These are phyloP conservation scores for Theobroma grandiflorum DNA, from an alignment of 441 rosid genomes.

Conservation along the genomic window DNA sequence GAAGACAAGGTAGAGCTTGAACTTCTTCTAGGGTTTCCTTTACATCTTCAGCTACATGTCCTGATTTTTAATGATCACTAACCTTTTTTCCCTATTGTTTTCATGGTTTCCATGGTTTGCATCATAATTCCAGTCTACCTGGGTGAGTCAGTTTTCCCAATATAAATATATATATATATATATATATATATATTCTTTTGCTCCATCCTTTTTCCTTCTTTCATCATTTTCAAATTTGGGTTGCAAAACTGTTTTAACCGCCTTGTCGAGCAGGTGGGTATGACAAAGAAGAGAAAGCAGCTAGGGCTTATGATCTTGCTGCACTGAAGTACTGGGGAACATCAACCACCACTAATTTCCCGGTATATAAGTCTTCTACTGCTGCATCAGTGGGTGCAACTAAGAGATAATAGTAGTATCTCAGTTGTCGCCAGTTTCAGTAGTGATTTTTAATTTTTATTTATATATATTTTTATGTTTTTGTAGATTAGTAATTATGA, in stretches of 20 bases:
- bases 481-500: slow-evolving; percentile 85
- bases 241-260: neutral
- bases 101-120: slow-evolving; percentile 35
- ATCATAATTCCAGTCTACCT: slow-evolving; percentile 67
- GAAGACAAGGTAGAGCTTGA: slow-evolving; percentile 77
- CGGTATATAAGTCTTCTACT: slow-evolving; percentile 43
- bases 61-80: neutral
- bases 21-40: slow-evolving; percentile 4
- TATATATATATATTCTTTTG: neutral
- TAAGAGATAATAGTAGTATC: neutral
- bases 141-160: slow-evolving; percentile 60
- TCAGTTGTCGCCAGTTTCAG: neutral
- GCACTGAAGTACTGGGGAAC: slow-evolving; percentile 98
- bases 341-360: slow-evolving; percentile 93
- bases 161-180: neutral
- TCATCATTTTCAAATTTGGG: neutral
- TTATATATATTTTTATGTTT: neutral
- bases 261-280: slow-evolving; percentile 72
- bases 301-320: slow-evolving; percentile 94
- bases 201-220: neutral
- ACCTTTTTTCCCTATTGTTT: slow-evolving; percentile 19
- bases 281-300: slow-evolving; percentile 99
- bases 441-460: neutral
- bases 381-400: neutral
- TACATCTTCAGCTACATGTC: neutral